Evolutionary conservation across 768 basidiomycete species (phyloP), one percentile per base, ranked within the genome.

Genomic region (Leccinum fibrillosum): DNA sequence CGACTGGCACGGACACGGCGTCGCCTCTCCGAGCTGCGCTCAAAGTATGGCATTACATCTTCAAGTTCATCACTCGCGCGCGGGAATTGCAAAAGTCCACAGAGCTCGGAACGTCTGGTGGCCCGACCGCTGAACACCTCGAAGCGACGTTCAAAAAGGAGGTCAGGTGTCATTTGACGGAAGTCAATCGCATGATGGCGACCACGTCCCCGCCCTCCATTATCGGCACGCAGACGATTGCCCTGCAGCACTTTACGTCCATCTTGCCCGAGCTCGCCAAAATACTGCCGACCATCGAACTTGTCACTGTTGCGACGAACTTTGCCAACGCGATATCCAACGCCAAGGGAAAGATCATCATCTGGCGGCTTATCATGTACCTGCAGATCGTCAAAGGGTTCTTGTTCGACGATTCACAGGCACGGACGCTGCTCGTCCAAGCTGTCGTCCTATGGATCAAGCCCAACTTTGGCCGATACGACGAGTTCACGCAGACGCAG

Each of bases 11-110:
- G 9, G 90, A 92, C 23, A 84, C 82, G 3, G 93, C 90, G 0
- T 86, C 89, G 17, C 82, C 84, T 5, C 80, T 98, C 55, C 86
- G 95, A 34, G 86, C 92, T 11, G 90, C 94, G 15, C 78, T 98
- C 59, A 98, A 98, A 72, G 96, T 98, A 30, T 96, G 94, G 94
- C 90, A 94, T 67, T 93, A 95, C 68, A 86, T 98, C 64, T 92
- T 98, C 84, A 92, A 91, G 70, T 92, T 98, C 74, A 90, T 97
- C 66, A 86, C 90, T 15, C 83, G 91, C n/a, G 88, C 94, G 2
- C 80, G 94, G 35, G 92, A 94, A 66, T 71, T 96, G 48, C 94
- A 96, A 71, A 92, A 92, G 71, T 77, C 80, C 6, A 88, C 88
- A 67, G 92, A 94, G 58, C 70, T 87, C 23, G 88, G 88, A 1